phyloP scores from a whole-genome alignment of 2,329 filamentous ascomycete species.

The Penicillium sp. region DNA sequence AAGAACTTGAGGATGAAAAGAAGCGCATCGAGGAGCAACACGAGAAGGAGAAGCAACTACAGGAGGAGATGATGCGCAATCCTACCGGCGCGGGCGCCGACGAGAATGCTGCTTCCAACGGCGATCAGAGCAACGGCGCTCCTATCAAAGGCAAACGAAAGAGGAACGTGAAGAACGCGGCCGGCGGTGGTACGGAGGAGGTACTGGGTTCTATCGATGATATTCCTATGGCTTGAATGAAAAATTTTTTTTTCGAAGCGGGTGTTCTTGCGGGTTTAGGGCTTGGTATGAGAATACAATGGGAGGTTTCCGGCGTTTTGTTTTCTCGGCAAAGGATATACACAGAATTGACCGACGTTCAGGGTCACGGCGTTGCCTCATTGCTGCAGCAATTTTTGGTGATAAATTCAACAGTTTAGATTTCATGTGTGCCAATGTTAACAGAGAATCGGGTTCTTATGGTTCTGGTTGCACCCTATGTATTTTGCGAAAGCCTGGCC shows the following conservation, averaged over 20 bases:
- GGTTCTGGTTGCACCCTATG: background rate
- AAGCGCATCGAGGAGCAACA: slow-evolving; percentile 52
- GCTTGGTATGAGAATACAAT: slow-evolving; percentile 14
- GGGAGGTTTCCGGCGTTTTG: slow-evolving; percentile 14
- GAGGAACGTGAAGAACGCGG: slow-evolving; percentile 32
- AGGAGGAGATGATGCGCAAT: slow-evolving; percentile 49
- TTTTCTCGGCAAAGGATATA: background rate
- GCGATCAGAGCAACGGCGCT: slow-evolving; percentile 35
- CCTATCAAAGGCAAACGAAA: slow-evolving; percentile 38
- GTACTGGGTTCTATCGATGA: slow-evolving; percentile 47
- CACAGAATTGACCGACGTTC: background rate
- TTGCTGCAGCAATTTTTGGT: background rate
- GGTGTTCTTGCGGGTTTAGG: slow-evolving; percentile 11
- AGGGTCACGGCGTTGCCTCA: background rate
- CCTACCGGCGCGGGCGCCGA: slow-evolving; percentile 40
- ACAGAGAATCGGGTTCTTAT: background rate
- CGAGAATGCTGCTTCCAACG: slow-evolving; percentile 24
- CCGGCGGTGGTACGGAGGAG: slow-evolving; percentile 44
- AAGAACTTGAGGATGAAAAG: slow-evolving; percentile 50
- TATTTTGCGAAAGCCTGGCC: background rate
- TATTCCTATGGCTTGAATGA: slow-evolving; percentile 22
- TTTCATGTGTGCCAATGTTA: background rate
- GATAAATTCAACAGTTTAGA: background rate
- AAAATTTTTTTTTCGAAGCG: slow-evolving; percentile 11
- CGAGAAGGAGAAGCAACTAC: slow-evolving; percentile 49